Evolutionary conservation across 176 grass and related monocot species (phyloP).

Genomic region (Olyra latifolia): DNA sequence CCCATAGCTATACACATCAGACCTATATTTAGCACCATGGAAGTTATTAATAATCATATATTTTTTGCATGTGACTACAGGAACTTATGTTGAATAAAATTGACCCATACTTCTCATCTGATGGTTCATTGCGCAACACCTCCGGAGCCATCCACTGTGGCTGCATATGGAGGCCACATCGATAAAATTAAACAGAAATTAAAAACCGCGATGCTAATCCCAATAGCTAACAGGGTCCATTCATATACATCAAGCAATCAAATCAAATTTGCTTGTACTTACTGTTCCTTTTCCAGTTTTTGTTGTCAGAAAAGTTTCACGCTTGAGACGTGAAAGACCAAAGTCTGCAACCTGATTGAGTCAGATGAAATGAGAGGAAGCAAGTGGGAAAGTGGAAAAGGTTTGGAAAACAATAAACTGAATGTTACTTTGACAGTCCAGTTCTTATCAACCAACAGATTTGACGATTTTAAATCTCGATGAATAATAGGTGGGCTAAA

Average conservation of each 20-base stretch:
- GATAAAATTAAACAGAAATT: conserved; percentile 37
- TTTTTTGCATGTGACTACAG: neutral
- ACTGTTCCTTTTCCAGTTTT: conserved; percentile 98
- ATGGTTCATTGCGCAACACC: conserved; percentile 93
- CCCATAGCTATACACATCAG: conserved; percentile 97
- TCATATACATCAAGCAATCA: conserved; percentile 2
- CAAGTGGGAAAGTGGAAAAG: conserved; percentile 8
- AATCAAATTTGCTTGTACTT: conserved; percentile 37
- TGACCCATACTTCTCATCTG: conserved; percentile 79
- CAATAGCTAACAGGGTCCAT: neutral
- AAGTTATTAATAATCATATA: conserved; percentile 41
- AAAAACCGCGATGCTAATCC: conserved; percentile 28
- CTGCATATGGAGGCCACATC: conserved; percentile 37
- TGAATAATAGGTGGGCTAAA: conserved; percentile 86
- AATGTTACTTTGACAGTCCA: conserved; percentile 88
- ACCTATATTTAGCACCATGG: conserved; percentile 55
- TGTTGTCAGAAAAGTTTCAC: conserved; percentile 85
- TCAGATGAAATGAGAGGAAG: conserved; percentile 23
- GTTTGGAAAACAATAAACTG: conserved; percentile 26
- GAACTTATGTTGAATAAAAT: conserved; percentile 17
- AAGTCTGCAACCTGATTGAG: conserved; percentile 88
- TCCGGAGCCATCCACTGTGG: conserved; percentile 99
- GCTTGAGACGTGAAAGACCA: conserved; percentile 97
- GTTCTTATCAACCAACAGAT: conserved; percentile 98
- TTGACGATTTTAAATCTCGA: conserved; percentile 97